Conservation (phyloP, 768 basidiomycete genomes). For the Leccinum ochraceum region DNA sequence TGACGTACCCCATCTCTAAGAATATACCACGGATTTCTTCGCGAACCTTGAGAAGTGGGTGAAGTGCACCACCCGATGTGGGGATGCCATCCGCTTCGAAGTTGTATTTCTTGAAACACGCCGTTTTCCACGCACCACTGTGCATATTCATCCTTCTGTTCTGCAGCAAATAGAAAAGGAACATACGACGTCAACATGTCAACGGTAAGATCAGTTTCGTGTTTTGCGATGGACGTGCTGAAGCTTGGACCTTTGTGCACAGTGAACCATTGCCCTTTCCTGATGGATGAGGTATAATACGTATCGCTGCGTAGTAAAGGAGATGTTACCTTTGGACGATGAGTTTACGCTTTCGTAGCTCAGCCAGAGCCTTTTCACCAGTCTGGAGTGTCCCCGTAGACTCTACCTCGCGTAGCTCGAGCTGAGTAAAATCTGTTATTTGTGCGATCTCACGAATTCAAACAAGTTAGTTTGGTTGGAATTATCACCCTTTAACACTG, state of each 20-base stretch:
- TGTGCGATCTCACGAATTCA: constrained; percentile 49
- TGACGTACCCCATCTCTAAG: constrained; percentile 94
- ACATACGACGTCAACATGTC: constrained; percentile 92
- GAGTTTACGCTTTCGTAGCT: constrained; percentile 90
- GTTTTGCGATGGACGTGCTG: constrained; percentile 88
- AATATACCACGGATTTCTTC: constrained; percentile 98
- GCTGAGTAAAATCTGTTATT: constrained; percentile 74
- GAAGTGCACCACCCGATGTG: constrained; percentile 87
- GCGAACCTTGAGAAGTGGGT: constrained; percentile 95
- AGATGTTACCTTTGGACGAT: constrained; percentile 68
- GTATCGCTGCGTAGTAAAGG: background rate
- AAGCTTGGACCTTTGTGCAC: constrained; percentile 84
- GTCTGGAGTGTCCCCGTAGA: constrained; percentile 68
- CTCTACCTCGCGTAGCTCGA: constrained; percentile 72
- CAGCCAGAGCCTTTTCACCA: constrained; percentile 82
- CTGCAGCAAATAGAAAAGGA: background rate
- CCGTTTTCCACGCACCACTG: constrained; percentile 93
- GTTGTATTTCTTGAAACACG: constrained; percentile 97
- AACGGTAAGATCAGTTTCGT: constrained; percentile 93
- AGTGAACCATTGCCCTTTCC: constrained; percentile 95
- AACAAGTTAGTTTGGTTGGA: background rate
- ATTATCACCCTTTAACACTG: background rate
- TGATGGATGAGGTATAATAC: constrained; percentile 33
- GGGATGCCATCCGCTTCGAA: constrained; percentile 95
- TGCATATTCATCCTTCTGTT: constrained; percentile 3